phyloP scores from a whole-genome alignment of 352 stramenopile genomes.

The Globisporangium okanoganense region DNA sequence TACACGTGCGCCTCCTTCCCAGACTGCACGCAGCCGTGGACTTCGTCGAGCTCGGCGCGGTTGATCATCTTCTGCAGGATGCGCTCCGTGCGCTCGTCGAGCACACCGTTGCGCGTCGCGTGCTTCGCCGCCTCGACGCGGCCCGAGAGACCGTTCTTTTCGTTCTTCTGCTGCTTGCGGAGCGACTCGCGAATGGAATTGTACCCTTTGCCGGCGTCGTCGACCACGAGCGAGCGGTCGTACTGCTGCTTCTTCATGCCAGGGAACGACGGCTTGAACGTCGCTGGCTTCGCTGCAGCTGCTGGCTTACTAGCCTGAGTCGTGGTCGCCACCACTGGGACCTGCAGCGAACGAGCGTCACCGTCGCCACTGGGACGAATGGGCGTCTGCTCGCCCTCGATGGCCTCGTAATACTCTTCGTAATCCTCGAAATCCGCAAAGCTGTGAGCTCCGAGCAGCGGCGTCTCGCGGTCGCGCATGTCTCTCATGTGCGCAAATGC shows the following conservation, averaged over 20 bases:
- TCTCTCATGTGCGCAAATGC: constrained; percentile 30
- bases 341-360: constrained; percentile 1
- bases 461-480: constrained; percentile 24
- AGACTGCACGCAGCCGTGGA: constrained; percentile 72
- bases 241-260: constrained; percentile 29
- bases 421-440: constrained; percentile 20
- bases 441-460: constrained; percentile 42
- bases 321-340: neutral
- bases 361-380: neutral
- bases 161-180: constrained; percentile 45
- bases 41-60: constrained; percentile 54
- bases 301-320: neutral
- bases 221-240: constrained; percentile 28
- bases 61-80: constrained; percentile 79
- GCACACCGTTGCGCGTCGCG: constrained; percentile 66
- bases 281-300: constrained; percentile 5
- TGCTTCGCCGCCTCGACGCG: constrained; percentile 47
- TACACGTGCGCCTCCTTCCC: constrained; percentile 86
- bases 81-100: constrained; percentile 71
- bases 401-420: constrained; percentile 11
- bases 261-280: constrained; percentile 14
- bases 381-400: constrained; percentile 2
- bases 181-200: constrained; percentile 56
- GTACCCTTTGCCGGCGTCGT: constrained; percentile 34
- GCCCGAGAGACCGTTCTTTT: constrained; percentile 50